Evolutionary conservation across 495 filamentous ascomycete species (phyloP), one percentile per base, ranked within the genome.

Genomic region (Cercophora scortea): DNA sequence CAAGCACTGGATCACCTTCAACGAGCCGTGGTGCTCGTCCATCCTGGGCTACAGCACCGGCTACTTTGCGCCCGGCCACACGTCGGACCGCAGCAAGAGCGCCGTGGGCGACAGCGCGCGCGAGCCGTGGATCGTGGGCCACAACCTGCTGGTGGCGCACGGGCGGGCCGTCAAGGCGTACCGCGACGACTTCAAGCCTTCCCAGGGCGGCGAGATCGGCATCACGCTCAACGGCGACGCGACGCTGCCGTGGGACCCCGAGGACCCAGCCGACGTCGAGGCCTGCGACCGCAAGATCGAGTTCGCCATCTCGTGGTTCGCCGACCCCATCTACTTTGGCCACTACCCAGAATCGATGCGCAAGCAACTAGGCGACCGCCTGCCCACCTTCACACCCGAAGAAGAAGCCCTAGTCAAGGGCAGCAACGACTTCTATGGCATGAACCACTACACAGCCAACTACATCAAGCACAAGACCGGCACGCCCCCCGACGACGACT

Each of bases 381-480:
- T 90, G 46, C 86, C 85, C 12, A 71, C 73, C 15, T 88, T 82
- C 67, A 83, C 82, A 0, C 54, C 73, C 18, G 81, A 88, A 56
- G 87, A 89, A 57, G 61, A 77, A 8, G 80, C 79, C 4, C 74
- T 89, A 8, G 80, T 89, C 42, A 75, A 85, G 47, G 86, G 85
- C 40, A 86, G 82, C 64, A 89, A 88, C 63, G 85, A 89, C 69
- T 89, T 89, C 66, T 88, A 89, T 68, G 85, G 86, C 56, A 88
- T 89, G 85, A 89, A 89, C 74, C 85, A 88, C 73, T 89, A 90
- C 75, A 88, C 86, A 50, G 83, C 85, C 60, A 86, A 88, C 76
- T 90, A 85, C 72, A 83, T 90, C 71, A 83, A 81, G 63, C 83
- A 88, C 70, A 81, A 82, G 66, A 76, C 73, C 5, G 72, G 72